These are phyloP conservation scores for Pythium dissotocum DNA, from an alignment of 352 stramenopile species.

Conservation along the genomic window DNA sequence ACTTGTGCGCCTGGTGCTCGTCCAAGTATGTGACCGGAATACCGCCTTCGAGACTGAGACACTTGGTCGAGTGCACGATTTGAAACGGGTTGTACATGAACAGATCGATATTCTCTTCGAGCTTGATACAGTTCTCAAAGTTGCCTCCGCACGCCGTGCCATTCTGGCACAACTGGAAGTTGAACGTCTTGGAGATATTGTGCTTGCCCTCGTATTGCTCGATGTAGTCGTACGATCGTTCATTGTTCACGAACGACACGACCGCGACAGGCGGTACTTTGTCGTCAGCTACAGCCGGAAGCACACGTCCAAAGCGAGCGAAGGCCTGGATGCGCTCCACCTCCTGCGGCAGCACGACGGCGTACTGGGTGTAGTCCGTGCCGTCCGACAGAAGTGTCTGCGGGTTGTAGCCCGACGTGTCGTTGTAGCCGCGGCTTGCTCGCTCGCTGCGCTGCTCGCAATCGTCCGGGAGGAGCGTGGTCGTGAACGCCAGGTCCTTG, in stretches of 20 bases:
- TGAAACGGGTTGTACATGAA: conserved; percentile 71
- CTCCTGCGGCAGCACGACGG: conserved; percentile 15
- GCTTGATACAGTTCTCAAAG: conserved; percentile 40
- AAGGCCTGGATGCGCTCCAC: conserved; percentile 41
- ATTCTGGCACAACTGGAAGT: conserved; percentile 40
- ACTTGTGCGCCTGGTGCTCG: conserved; percentile 35
- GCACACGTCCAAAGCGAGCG: conserved; percentile 33
- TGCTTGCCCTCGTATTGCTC: conserved; percentile 27
- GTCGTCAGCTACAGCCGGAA: conserved; percentile 12
- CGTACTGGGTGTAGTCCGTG: not conserved
- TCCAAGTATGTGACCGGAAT: conserved; percentile 53
- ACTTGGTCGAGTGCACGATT: conserved; percentile 40
- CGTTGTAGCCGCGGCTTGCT: not conserved
- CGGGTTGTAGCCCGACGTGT: not conserved
- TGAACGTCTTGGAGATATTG: conserved; percentile 38
- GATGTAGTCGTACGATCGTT: conserved; percentile 38
- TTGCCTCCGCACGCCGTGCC: conserved; percentile 19
- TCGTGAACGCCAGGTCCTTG: conserved; percentile 29
- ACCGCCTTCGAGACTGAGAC: conserved; percentile 32
- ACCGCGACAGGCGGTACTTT: conserved; percentile 26
- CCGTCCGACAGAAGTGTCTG: conserved; percentile 9
- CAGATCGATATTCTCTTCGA: conserved; percentile 41
- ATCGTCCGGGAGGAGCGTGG: not conserved
- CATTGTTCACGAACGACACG: conserved; percentile 45
- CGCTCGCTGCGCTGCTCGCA: not conserved